A percentile compares a stretch with the other conserved stretches of the same genome.
Conservation (phyloP, 139 green algal genomes). For the Microglena sp. region DNA sequence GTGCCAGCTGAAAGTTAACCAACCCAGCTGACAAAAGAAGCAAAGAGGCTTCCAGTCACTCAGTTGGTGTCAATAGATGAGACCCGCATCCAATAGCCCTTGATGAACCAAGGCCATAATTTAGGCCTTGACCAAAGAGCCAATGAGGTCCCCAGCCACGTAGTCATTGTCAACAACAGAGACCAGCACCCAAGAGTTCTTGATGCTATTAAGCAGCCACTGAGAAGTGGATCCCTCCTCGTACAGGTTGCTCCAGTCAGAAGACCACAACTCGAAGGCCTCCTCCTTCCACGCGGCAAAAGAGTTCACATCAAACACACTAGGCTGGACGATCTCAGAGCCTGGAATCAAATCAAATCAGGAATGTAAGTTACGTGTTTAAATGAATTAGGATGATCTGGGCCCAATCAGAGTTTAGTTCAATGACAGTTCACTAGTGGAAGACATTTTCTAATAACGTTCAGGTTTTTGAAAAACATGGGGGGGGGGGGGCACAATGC, state of each 20-base stretch:
- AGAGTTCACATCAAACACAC: slow-evolving; percentile 53
- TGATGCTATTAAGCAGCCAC: slow-evolving; percentile 49
- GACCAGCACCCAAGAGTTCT: slow-evolving; percentile 36
- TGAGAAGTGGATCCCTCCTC: slow-evolving; percentile 37
- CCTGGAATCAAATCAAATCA: slow-evolving; percentile 20
- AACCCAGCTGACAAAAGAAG: too few relatives aligned
- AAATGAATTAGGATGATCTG: neutral
- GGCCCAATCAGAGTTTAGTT: too few relatives aligned
- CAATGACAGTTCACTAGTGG: neutral
- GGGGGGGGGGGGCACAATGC: too few relatives aligned
- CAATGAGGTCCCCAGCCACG: too few relatives aligned
- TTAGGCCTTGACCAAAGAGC: too few relatives aligned
- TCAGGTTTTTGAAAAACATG: too few relatives aligned
- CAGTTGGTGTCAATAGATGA: too few relatives aligned
- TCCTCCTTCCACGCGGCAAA: slow-evolving; percentile 81
- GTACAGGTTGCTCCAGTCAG: slow-evolving; percentile 63
- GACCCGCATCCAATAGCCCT: too few relatives aligned
- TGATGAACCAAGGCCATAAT: too few relatives aligned
- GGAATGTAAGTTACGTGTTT: neutral
- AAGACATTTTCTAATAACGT: too few relatives aligned
- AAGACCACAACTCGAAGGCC: slow-evolving; percentile 70
- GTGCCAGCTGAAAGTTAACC: too few relatives aligned
- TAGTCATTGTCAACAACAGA: slow-evolving; percentile 14
- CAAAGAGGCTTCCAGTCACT: too few relatives aligned
- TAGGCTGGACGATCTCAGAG: slow-evolving; percentile 75